A percentile compares a stretch with the other conserved stretches of the same genome.
Evolutionary conservation across 768 basidiomycete genomes (phyloP).

Genomic region (Lactarius vividus): DNA sequence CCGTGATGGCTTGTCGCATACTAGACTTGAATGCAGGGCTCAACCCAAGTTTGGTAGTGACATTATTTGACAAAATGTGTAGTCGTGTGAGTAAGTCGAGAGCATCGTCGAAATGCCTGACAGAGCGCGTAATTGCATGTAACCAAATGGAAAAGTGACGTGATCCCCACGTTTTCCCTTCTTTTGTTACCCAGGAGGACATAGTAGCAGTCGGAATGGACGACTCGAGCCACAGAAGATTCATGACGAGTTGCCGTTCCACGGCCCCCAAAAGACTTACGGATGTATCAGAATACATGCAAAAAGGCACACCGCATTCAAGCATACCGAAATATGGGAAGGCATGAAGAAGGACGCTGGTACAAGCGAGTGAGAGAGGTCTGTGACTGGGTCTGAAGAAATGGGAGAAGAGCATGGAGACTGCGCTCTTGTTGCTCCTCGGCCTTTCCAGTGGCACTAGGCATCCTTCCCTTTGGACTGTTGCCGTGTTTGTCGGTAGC

Average conservation of each 20-base stretch:
- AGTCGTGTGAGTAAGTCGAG: conserved; percentile 60
- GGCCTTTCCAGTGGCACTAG: conserved; percentile 18
- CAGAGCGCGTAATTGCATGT: neutral
- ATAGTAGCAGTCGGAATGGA: conserved; percentile 64
- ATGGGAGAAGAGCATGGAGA: conserved; percentile 68
- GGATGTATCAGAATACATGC: conserved; percentile 1
- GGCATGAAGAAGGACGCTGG: conserved; percentile 81
- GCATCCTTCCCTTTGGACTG: conserved; percentile 10
- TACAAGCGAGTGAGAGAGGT: conserved; percentile 76
- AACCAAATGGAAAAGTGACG: conserved; percentile 13
- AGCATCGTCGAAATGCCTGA: conserved; percentile 70
- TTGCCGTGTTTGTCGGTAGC: neutral
- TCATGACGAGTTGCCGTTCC: conserved; percentile 85
- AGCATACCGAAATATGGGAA: conserved; percentile 81
- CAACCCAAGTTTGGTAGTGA: conserved; percentile 59
- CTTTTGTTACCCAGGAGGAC: conserved; percentile 72
- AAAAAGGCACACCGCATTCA: neutral
- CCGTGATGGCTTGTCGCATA: conserved; percentile 81
- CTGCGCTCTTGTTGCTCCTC: conserved; percentile 10
- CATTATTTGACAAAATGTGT: conserved; percentile 61
- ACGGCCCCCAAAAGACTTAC: conserved; percentile 69
- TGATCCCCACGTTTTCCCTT: conserved; percentile 61
- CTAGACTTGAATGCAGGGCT: conserved; percentile 75
- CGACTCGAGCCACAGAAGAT: conserved; percentile 83
- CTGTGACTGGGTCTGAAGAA: conserved; percentile 79